A percentile compares a stretch with the other conserved stretches of the same genome.
phyloP scores from a whole-genome alignment of 345 rosid species.

The Chamaenerion angustifolium region DNA sequence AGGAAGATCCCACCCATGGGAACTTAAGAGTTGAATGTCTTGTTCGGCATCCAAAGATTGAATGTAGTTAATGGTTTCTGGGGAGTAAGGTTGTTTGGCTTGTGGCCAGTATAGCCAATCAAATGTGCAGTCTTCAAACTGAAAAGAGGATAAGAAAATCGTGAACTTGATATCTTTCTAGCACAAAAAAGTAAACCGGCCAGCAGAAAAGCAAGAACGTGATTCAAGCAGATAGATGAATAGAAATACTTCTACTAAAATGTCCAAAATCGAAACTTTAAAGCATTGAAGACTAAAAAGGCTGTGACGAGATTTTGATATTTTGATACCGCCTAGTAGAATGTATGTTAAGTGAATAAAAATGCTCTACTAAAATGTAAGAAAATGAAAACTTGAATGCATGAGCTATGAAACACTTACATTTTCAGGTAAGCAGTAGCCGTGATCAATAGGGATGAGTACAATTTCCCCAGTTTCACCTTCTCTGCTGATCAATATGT shows the following conservation, averaged over 20 bases:
- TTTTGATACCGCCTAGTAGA: too few relatives aligned
- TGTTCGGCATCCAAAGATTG: conserved; percentile 41
- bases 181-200: too few relatives aligned
- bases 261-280: too few relatives aligned
- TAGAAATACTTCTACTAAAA: too few relatives aligned
- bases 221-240: too few relatives aligned
- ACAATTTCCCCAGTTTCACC: conserved; percentile 26
- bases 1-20: conserved; percentile 66
- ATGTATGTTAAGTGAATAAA: too few relatives aligned
- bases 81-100: conserved; percentile 53
- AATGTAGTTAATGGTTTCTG: conserved; percentile 43
- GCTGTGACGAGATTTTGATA: too few relatives aligned
- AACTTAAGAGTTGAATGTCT: conserved; percentile 51
- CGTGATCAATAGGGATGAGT: conserved; percentile 83
- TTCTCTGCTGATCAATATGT: conserved; percentile 55
- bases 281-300: too few relatives aligned
- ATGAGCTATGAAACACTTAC: conserved; percentile 20
- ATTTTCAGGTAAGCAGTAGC: conserved; percentile 72
- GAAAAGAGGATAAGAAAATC: conserved; percentile 6
- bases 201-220: too few relatives aligned
- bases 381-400: neutral
- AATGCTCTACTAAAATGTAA: neutral
- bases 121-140: conserved; percentile 91
- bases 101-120: conserved; percentile 97
- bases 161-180: too few relatives aligned